These are phyloP conservation scores for Paecilomyces niveus DNA, from an alignment of 2,329 filamentous ascomycete genomes.

Conservation along the genomic window DNA sequence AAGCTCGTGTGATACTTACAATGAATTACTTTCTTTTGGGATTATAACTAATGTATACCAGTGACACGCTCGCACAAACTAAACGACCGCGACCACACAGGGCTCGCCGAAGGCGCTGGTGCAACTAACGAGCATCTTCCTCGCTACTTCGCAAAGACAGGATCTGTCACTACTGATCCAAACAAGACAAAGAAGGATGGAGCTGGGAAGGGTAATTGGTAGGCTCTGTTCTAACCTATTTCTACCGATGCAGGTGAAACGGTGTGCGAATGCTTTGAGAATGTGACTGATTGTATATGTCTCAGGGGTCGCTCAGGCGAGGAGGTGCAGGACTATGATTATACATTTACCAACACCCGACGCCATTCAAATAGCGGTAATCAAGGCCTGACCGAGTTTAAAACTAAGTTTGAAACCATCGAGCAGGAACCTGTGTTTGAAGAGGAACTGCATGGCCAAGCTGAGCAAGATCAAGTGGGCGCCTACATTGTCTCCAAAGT, in stretches of 20 bases:
- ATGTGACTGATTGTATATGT: background rate
- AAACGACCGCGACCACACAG: slow-evolving; percentile 87
- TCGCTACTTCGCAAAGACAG: slow-evolving; percentile 87
- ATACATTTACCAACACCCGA: slow-evolving; percentile 76
- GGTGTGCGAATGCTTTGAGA: background rate
- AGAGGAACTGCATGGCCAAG: slow-evolving; percentile 64
- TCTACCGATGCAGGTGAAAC: background rate
- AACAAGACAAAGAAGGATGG: slow-evolving; percentile 97
- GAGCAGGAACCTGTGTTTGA: slow-evolving; percentile 90
- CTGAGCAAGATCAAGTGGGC: background rate
- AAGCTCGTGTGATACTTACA: background rate
- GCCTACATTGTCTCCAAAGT: background rate
- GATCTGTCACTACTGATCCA: slow-evolving; percentile 72
- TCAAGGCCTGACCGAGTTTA: slow-evolving; percentile 69
- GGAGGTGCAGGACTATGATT: slow-evolving; percentile 75
- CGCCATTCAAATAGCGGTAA: slow-evolving; percentile 89
- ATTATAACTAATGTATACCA: slow-evolving; percentile 27
- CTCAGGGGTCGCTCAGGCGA: slow-evolving; percentile 74
- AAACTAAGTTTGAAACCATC: slow-evolving; percentile 92
- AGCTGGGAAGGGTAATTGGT: slow-evolving; percentile 91
- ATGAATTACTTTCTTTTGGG: background rate
- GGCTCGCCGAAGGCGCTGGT: slow-evolving; percentile 66
- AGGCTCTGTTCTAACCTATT: slow-evolving; percentile 30
- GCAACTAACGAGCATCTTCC: slow-evolving; percentile 67
- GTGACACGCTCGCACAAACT: slow-evolving; percentile 98